phyloP scores from a whole-genome alignment of 2,329 filamentous ascomycete species.

The Fusarium nurragi region DNA sequence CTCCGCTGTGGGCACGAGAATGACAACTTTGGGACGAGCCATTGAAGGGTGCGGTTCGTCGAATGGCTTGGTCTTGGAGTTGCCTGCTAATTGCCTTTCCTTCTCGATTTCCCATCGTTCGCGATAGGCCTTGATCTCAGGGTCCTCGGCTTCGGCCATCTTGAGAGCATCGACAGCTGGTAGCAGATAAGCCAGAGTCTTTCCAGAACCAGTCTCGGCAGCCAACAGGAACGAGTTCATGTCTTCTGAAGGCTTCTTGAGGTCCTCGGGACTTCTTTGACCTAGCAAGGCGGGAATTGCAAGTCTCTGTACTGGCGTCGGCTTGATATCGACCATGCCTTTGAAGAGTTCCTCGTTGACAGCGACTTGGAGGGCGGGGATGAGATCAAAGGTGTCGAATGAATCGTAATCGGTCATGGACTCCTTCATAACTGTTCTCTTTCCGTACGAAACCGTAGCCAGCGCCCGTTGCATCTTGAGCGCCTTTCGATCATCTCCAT shows the following conservation, averaged over 20 bases:
- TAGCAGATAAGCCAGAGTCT: conserved; percentile 91
- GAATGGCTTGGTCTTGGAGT: conserved; percentile 69
- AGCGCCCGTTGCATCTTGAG: conserved; percentile 93
- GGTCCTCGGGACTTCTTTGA: conserved; percentile 50
- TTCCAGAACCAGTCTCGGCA: conserved; percentile 96
- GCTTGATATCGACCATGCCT: conserved; percentile 77
- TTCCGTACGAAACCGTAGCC: conserved; percentile 78
- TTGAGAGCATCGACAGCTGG: conserved; percentile 89
- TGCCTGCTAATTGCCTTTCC: conserved; percentile 62
- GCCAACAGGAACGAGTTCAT: conserved; percentile 76
- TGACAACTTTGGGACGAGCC: conserved; percentile 82
- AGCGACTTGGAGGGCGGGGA: conserved; percentile 76
- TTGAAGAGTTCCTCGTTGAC: conserved; percentile 78
- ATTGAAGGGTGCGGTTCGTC: conserved; percentile 77
- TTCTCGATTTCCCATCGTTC: conserved; percentile 64
- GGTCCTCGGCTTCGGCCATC: conserved; percentile 71
- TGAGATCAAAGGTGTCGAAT: conserved; percentile 82
- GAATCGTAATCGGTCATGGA: conserved; percentile 74
- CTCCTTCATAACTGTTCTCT: conserved; percentile 62
- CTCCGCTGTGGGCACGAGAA: conserved; percentile 92
- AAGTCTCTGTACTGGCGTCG: conserved; percentile 89
- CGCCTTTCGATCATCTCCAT: conserved; percentile 68
- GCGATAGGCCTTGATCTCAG: conserved; percentile 66
- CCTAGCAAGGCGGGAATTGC: conserved; percentile 85
- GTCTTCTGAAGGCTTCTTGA: conserved; percentile 54